phyloP scores from a whole-genome alignment of 805 yeast species.

The Grigorovia humatica region DNA sequence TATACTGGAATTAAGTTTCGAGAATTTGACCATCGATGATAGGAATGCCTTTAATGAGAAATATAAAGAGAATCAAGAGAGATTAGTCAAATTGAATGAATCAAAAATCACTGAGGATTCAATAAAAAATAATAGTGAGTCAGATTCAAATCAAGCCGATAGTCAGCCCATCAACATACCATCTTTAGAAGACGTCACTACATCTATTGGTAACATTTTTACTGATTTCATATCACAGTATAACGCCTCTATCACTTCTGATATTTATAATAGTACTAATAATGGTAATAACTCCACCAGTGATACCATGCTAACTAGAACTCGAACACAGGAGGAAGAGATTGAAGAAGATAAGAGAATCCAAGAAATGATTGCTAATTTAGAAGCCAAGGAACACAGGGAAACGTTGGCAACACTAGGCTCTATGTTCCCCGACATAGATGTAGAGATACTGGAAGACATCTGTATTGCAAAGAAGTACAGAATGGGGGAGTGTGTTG shows the following conservation, averaged over 20 bases:
- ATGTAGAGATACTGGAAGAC: conserved; percentile 57
- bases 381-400: conserved; percentile 35
- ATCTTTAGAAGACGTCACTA: conserved; percentile 11
- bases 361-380: conserved; percentile 27
- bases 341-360: conserved; percentile 17
- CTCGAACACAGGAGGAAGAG: conserved; percentile 18
- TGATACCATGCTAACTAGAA: conserved; percentile 5
- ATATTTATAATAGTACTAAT: no score
- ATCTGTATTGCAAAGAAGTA: conserved; percentile 57
- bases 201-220: not conserved
- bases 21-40: conserved; percentile 50
- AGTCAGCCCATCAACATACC: conserved; percentile 11
- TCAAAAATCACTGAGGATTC: conserved; percentile 8
- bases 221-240: not conserved
- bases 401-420: conserved; percentile 40
- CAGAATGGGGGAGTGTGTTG: conserved; percentile 64
- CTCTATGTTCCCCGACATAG: conserved; percentile 70
- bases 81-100: not conserved
- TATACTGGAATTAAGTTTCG: conserved; percentile 48
- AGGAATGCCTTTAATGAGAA: conserved; percentile 48
- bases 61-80: conserved; percentile 28
- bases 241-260: conserved; percentile 6
- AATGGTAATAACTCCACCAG: no score
- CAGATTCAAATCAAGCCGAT: conserved; percentile 7
- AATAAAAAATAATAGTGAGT: conserved; percentile 4